Evolutionary conservation across 2,329 filamentous ascomycete genomes (phyloP).

Genomic region (Claviceps pazoutovae): DNA sequence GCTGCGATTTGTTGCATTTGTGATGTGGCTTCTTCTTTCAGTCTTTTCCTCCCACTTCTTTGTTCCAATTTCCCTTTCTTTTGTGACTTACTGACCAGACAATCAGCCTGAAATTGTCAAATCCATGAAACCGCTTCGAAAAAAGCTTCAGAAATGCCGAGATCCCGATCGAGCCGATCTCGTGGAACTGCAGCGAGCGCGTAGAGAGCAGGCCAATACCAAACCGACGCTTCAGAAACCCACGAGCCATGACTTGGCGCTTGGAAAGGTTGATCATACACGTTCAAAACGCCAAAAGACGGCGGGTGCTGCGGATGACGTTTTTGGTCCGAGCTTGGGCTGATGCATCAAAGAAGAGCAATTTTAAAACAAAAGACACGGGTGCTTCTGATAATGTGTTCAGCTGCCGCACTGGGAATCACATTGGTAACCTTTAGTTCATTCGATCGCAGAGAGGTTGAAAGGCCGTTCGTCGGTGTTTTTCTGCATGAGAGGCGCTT

Average conservation of each 20-base stretch:
- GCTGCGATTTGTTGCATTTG: no score
- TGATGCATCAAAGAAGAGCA: not conserved
- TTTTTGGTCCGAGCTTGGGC: conserved; percentile 28
- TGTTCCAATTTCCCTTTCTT: not conserved
- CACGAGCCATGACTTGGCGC: conserved; percentile 30
- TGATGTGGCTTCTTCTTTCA: no score
- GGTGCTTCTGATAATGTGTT: no score
- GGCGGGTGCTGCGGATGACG: conserved; percentile 24
- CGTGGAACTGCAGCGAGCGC: conserved; percentile 51
- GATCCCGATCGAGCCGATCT: conserved; percentile 64
- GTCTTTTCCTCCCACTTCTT: not conserved
- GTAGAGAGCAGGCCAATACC: conserved; percentile 38
- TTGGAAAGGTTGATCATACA: conserved; percentile 25
- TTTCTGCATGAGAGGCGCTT: no score
- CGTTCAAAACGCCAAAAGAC: conserved; percentile 34
- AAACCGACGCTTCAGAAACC: conserved; percentile 26
- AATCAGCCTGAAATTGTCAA: conserved; percentile 28
- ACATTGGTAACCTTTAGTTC: no score
- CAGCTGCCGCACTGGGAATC: no score
- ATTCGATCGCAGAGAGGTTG: no score
- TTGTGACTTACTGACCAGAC: not conserved
- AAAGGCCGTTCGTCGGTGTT: no score
- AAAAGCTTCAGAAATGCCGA: conserved; percentile 58
- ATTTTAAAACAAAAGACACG: no score
- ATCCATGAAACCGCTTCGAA: conserved; percentile 42